Percentiles rank a stretch among this genome's conserved stretches.
Evolutionary conservation across 345 rosid species (phyloP).

Genomic region (Eucalyptus marginata): DNA sequence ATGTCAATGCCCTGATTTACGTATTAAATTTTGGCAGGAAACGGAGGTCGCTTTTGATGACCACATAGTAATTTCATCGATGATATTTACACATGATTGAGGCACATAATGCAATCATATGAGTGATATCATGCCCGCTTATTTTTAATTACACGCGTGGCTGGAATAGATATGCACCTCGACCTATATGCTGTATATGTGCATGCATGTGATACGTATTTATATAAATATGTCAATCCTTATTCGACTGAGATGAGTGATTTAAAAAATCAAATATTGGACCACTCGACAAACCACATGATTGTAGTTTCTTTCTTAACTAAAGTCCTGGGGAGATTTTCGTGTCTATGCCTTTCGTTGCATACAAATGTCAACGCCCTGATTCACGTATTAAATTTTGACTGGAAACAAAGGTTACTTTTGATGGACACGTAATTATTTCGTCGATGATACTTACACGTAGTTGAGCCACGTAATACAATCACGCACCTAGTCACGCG

Average conservation of each 20-base stretch:
- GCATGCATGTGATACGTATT: not conserved
- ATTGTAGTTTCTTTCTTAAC: not conserved
- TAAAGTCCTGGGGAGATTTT: not conserved
- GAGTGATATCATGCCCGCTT: not conserved
- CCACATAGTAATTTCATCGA: not conserved
- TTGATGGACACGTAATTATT: not conserved
- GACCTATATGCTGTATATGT: not conserved
- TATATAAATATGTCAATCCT: not conserved
- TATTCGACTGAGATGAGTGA: not conserved
- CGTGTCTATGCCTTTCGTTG: fast-evolving
- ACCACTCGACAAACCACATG: not conserved
- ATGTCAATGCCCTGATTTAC: not conserved
- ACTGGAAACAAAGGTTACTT: not conserved
- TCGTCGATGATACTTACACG: not conserved
- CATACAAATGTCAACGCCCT: not conserved
- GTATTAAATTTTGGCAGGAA: fast-evolving
- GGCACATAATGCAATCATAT: fast-evolving
- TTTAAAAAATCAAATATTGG: not conserved
- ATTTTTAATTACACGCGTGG: fast-evolving
- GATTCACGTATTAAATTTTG: not conserved
- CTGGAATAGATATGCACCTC: not conserved
- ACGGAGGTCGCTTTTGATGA: not conserved
- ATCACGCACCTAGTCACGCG: not conserved
- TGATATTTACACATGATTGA: not conserved
- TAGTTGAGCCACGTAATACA: not conserved